A percentile compares a stretch with the other conserved stretches of the same genome.
phyloP scores from a whole-genome alignment of 495 filamentous ascomycete species.

The Daldinia grandis region DNA sequence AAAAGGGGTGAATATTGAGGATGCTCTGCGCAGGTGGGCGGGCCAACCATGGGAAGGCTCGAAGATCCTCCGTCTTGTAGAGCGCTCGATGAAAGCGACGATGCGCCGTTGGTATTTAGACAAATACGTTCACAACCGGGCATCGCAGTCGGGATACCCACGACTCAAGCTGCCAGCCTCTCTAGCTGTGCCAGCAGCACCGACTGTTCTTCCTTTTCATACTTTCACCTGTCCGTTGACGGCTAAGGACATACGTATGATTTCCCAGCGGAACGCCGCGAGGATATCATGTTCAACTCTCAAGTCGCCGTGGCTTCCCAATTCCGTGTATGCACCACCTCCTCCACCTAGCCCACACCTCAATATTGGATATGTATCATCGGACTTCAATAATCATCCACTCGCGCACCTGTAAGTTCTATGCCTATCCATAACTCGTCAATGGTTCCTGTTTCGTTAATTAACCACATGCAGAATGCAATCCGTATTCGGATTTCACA shows the following conservation, averaged over 20 bases:
- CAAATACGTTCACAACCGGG: constrained; percentile 70
- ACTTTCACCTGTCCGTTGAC: constrained; percentile 96
- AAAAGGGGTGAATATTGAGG: constrained; percentile 44
- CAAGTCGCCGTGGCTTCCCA: constrained; percentile 83
- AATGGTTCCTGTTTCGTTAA: constrained; percentile 2
- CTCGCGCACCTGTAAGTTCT: constrained; percentile 78
- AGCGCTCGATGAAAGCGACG: constrained; percentile 79
- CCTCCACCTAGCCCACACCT: constrained; percentile 82
- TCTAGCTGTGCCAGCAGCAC: constrained; percentile 84
- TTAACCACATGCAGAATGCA: constrained; percentile 72
- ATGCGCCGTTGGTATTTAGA: constrained; percentile 92
- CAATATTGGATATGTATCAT: constrained; percentile 94
- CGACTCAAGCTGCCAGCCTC: constrained; percentile 78
- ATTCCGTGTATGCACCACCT: constrained; percentile 82
- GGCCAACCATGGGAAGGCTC: constrained; percentile 88
- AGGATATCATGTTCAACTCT: constrained; percentile 92
- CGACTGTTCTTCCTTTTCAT: constrained; percentile 97
- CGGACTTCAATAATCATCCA: constrained; percentile 99
- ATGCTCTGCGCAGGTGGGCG: constrained; percentile 71
- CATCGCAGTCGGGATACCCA: constrained; percentile 67
- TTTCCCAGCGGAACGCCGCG: constrained; percentile 93
- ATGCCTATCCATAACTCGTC: background rate
- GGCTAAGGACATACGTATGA: constrained; percentile 91
- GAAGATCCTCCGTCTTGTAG: constrained; percentile 82
- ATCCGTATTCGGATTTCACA: constrained; percentile 94